Evolutionary conservation across 805 yeast species (phyloP), one percentile per base, ranked within the genome.

Genomic region (Sungouiozyma intestinalis): DNA sequence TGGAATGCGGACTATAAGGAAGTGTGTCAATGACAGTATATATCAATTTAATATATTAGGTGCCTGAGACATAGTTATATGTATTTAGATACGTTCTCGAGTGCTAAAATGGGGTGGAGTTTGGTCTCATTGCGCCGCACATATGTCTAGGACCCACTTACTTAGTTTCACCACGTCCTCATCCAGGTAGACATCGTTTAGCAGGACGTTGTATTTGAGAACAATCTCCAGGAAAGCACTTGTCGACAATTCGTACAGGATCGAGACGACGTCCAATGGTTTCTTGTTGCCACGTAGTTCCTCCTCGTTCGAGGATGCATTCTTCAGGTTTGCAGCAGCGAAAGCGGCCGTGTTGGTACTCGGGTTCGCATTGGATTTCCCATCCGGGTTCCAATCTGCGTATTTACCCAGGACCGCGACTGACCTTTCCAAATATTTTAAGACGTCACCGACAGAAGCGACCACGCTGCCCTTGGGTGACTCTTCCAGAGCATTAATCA

Each of bases 141-240:
- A 55, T 48, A 56, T 71, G 49, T 81, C 87, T 43, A 79, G 69
- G 20, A 82, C 82, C 79, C 85, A 77, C 53, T 79, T 79, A 15
- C 85, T 85, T 47, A 81, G 65, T 47, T 74, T 76, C 52, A 76
- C 75, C 4, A 82, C 83, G 38, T 76, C 76, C 3, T 81, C 74
- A 40, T 75, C 70, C 36, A 83, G 63, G 19, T 76, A 69, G 48
- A 82, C 71, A 51, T 81, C 87, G 54, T 79, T 79, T 45, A 83
- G 61, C 37, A 76, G 68, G 35, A 68, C 72, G 54, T 80, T 79
- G 58, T 78, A 82, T 50, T 73, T 72, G 32, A 81, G 64, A 24
- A 83, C 80, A 36, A 82, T 68, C 45, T 77, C 77, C 53, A 76
- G 73, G 54, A 81, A 81, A 40, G 79, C 78, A 44, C 69, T 71